Evolutionary conservation across 768 basidiomycete genomes (phyloP).

Genomic region (Neoboletus subvelutipes): DNA sequence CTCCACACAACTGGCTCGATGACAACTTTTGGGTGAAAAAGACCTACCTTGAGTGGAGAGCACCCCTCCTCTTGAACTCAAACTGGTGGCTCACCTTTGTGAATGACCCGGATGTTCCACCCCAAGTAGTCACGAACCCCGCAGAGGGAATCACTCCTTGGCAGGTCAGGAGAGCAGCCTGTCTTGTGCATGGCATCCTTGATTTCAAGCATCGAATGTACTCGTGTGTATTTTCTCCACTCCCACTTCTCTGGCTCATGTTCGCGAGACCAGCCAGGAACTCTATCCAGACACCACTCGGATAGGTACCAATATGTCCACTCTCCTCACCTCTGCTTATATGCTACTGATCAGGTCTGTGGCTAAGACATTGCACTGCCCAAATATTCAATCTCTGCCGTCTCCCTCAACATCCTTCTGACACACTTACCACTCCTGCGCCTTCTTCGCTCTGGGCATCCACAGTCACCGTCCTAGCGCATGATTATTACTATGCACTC

Average conservation of each 20-base stretch:
- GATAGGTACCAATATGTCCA: conserved; percentile 47
- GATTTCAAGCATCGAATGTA: conserved; percentile 69
- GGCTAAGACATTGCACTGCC: conserved; percentile 57
- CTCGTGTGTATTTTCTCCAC: conserved; percentile 44
- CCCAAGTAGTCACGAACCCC: conserved; percentile 23
- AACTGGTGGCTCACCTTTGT: conserved; percentile 95
- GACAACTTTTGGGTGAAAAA: conserved; percentile 91
- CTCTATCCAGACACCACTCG: conserved; percentile 69
- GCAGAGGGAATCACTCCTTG: conserved; percentile 59
- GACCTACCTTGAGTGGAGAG: conserved; percentile 86
- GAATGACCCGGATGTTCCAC: conserved; percentile 68
- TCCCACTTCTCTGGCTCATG: conserved; percentile 6
- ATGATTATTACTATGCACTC: conserved; percentile 79
- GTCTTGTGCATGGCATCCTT: conserved; percentile 69
- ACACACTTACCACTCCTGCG: conserved; percentile 52
- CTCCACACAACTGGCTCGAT: conserved; percentile 91
- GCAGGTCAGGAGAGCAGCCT: conserved; percentile 85
- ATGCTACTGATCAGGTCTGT: conserved; percentile 43
- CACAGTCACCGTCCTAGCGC: conserved; percentile 63
- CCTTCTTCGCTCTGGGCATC: conserved; percentile 44
- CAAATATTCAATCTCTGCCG: conserved; percentile 78
- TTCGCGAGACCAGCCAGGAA: conserved; percentile 51
- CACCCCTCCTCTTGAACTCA: conserved; percentile 83
- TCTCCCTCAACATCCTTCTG: conserved; percentile 66
- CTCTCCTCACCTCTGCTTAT: not conserved